Evolutionary conservation across 2,329 filamentous ascomycete species (phyloP).

Genomic region (Davidsoniella neocaledoniae): DNA sequence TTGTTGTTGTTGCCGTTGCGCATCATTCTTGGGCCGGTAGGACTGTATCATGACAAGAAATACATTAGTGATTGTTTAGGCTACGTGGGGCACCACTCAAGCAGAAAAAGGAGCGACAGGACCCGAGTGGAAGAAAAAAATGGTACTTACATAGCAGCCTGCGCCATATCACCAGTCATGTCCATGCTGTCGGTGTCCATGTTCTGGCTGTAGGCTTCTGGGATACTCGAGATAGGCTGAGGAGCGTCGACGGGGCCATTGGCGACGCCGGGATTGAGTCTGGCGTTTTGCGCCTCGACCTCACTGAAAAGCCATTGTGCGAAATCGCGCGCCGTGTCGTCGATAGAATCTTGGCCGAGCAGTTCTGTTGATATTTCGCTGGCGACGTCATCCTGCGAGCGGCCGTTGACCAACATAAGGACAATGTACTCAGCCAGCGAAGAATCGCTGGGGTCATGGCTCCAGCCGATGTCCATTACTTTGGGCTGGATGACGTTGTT

Average conservation of each 20-base stretch:
- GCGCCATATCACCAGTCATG: conserved; percentile 17
- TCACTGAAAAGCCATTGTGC: conserved; percentile 88
- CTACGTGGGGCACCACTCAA: too few relatives aligned
- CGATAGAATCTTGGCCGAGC: conserved; percentile 64
- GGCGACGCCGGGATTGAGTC: conserved; percentile 32
- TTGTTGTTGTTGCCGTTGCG: conserved; percentile 43
- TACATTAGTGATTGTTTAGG: conserved; percentile 1
- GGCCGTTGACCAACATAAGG: conserved; percentile 91
- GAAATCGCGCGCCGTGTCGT: conserved; percentile 68
- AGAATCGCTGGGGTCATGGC: conserved; percentile 58
- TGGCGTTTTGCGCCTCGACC: conserved; percentile 49
- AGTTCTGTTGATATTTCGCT: conserved; percentile 77
- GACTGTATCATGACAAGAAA: conserved; percentile 33
- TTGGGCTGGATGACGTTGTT: conserved; percentile 75
- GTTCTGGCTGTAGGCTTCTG: conserved; percentile 1
- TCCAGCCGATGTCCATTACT: conserved; percentile 84
- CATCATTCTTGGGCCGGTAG: conserved; percentile 91
- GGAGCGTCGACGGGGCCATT: not conserved
- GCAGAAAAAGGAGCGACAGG: too few relatives aligned
- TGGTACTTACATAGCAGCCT: conserved; percentile 41
- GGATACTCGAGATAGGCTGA: not conserved
- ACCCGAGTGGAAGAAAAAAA: not conserved
- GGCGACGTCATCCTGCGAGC: conserved; percentile 78
- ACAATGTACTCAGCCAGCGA: conserved; percentile 92
- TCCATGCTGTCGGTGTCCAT: conserved; percentile 9